phyloP scores from a whole-genome alignment of 2,329 filamentous ascomycete genomes.

The Nothophaeocryptopus gaeumannii region DNA sequence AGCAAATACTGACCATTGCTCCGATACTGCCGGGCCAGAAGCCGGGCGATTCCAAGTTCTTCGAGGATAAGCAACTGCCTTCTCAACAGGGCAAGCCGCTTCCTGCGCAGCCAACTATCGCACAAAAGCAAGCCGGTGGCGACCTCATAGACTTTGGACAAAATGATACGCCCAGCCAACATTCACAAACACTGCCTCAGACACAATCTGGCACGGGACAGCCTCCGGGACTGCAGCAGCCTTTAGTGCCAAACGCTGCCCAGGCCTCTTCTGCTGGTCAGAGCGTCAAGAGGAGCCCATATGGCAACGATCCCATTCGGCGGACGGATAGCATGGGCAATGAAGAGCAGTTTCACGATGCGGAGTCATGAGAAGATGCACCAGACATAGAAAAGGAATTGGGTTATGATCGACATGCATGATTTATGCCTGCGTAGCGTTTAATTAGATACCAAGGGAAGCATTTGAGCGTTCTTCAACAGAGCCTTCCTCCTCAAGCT shows the following conservation, averaged over 20 bases:
- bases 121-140: conserved; percentile 22
- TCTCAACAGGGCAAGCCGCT: conserved; percentile 19
- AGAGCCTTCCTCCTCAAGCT: conserved; percentile 2
- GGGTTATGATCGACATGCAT: no score
- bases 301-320: conserved; percentile 25
- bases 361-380: conserved; percentile 33
- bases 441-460: conserved; percentile 6
- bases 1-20: conserved; percentile 83
- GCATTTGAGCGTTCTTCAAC: conserved; percentile 12
- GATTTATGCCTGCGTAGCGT: background rate
- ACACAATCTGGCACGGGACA: conserved; percentile 9
- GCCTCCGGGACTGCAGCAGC: conserved; percentile 15
- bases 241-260: conserved; percentile 11
- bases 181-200: conserved; percentile 7
- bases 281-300: conserved; percentile 6
- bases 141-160: conserved; percentile 61
- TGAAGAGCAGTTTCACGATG: conserved; percentile 50
- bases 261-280: conserved; percentile 19
- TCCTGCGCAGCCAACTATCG: conserved; percentile 3
- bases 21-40: conserved; percentile 76
- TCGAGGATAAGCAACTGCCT: conserved; percentile 17
- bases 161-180: conserved; percentile 33
- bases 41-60: conserved; percentile 7
- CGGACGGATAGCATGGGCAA: conserved; percentile 42
- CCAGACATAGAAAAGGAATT: background rate